phyloP scores from a whole-genome alignment of 306 rosid species.

The Pyrus pyrifolia region DNA sequence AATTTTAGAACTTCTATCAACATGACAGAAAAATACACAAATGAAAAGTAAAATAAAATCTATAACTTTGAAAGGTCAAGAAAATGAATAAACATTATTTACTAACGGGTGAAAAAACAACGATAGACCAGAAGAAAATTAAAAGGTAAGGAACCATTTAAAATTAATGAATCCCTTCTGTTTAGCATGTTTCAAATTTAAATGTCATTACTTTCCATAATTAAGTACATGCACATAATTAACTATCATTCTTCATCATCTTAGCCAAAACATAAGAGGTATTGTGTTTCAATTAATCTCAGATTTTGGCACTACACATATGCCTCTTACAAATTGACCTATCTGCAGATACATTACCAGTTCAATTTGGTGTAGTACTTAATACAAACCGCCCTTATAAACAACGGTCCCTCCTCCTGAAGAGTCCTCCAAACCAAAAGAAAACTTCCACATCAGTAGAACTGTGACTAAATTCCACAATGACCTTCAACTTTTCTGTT shows the following conservation, averaged over 20 bases:
- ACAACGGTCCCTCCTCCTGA: not conserved
- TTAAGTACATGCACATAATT: not conserved
- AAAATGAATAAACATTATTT: not conserved
- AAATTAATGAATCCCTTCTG: not conserved
- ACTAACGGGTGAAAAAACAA: not conserved
- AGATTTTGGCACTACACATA: not conserved
- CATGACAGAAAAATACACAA: not conserved
- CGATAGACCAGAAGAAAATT: not conserved
- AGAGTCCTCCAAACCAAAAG: not conserved
- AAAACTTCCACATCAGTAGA: not conserved
- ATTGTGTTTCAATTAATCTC: not conserved
- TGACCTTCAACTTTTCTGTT: not conserved
- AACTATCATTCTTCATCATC: not conserved
- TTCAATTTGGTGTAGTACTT: not conserved
- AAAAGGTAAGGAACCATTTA: not conserved
- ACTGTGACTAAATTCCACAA: not conserved
- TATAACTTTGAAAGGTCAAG: not conserved
- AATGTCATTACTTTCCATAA: not conserved
- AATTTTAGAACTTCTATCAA: conserved; percentile 2
- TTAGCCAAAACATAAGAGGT: not conserved
- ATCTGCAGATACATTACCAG: not conserved
- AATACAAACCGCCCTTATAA: not conserved
- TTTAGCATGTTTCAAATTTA: not conserved
- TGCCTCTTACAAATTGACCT: not conserved
- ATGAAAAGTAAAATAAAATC: not conserved